Evolutionary conservation across 2,329 filamentous ascomycete genomes (phyloP).

Genomic region (Colletotrichum sp.): DNA sequence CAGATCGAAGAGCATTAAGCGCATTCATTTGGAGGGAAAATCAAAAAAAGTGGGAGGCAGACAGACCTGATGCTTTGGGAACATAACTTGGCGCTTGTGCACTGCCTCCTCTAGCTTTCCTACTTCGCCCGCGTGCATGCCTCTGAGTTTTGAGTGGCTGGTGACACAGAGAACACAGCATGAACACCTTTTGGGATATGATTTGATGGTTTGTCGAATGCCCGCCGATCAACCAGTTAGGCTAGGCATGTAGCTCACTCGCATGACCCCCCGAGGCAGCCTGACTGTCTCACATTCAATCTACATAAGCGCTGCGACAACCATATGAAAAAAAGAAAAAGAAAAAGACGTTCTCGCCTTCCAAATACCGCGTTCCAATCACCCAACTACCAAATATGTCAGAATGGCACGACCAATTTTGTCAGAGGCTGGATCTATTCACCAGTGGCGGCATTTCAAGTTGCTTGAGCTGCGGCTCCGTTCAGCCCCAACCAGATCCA

Average conservation of each 20-base stretch:
- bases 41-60: not conserved
- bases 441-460: not conserved
- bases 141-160: not conserved
- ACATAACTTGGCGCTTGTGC: not conserved
- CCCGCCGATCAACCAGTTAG: not conserved
- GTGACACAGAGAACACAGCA: not conserved
- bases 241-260: not conserved
- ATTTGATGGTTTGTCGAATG: not conserved
- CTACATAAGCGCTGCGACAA: too few species aligned
- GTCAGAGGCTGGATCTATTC: not conserved
- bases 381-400: not conserved
- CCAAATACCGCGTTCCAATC: too few species aligned
- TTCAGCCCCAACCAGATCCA: rapidly evolving
- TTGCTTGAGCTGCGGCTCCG: not conserved
- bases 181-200: not conserved
- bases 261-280: not conserved
- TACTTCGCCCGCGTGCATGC: rapidly evolving
- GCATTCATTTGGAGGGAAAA: not conserved
- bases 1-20: too few species aligned
- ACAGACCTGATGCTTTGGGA: not conserved
- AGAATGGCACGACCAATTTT: not conserved
- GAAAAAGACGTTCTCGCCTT: too few species aligned
- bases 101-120: not conserved
- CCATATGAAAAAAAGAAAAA: too few species aligned
- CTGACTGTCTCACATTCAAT: too few species aligned